phyloP scores from a whole-genome alignment of 345 rosid species.

The Raphanus sativus region DNA sequence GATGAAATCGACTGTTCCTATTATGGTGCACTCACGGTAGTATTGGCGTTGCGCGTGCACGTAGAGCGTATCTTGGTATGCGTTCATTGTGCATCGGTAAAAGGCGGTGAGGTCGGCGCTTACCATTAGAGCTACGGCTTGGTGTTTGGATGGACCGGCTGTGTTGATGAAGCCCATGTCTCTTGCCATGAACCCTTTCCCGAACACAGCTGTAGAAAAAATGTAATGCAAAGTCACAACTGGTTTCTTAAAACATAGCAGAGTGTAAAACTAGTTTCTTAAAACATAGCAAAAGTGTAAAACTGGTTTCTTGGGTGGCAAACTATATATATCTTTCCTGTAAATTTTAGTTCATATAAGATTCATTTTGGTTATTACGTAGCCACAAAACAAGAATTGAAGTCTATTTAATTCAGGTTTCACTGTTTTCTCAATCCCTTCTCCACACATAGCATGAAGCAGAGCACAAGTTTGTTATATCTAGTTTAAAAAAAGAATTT shows the following conservation, averaged over 20 bases:
- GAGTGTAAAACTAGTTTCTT: neutral
- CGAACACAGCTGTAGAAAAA: constrained; percentile 60
- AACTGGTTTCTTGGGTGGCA: constrained; percentile 3
- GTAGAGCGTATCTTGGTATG: constrained; percentile 79
- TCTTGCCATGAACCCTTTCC: constrained; percentile 62
- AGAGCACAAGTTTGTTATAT: no score
- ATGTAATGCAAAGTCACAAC: neutral
- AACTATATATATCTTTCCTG: neutral
- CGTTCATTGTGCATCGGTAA: constrained; percentile 67
- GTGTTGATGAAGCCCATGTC: constrained; percentile 74
- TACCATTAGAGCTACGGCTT: constrained; percentile 81
- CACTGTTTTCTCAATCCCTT: neutral
- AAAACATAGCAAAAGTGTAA: neutral
- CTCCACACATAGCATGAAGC: no score
- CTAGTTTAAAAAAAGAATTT: no score
- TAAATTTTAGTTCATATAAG: neutral
- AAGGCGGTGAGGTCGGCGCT: constrained; percentile 60
- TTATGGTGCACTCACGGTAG: constrained; percentile 64
- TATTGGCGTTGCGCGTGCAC: constrained; percentile 75
- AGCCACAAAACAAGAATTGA: neutral
- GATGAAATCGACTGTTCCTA: constrained; percentile 81
- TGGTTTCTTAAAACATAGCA: constrained; percentile 6
- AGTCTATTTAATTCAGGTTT: neutral
- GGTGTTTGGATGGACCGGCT: constrained; percentile 74
- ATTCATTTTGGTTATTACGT: neutral